phyloP scores from a whole-genome alignment of 768 basidiomycete genomes.

The Hericium alpestre region DNA sequence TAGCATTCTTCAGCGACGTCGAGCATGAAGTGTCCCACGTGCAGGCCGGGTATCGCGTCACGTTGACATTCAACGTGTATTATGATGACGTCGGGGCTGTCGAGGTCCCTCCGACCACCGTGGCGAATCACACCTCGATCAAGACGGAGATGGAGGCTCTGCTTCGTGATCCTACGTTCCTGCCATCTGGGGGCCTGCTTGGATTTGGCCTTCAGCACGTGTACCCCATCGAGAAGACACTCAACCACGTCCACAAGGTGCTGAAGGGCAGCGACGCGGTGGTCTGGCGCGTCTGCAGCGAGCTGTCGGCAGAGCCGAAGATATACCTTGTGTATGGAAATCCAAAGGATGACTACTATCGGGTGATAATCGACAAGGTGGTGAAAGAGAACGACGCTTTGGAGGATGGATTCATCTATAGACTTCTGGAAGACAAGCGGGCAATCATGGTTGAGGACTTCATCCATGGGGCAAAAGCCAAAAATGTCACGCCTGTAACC shows the following conservation, averaged over 20 bases:
- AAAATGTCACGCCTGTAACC: background rate
- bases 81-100: background rate
- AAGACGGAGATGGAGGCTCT: background rate
- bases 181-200: background rate
- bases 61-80: conserved; percentile 33
- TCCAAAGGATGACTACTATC: background rate
- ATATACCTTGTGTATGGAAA: background rate
- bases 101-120: background rate
- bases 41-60: conserved; percentile 30
- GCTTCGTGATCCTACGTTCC: conserved; percentile 1
- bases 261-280: conserved; percentile 2
- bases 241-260: background rate
- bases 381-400: background rate
- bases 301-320: background rate
- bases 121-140: background rate
- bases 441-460: background rate
- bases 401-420: background rate
- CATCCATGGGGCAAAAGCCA: background rate
- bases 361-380: background rate
- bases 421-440: background rate
- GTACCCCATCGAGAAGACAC: background rate
- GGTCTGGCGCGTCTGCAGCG: background rate
- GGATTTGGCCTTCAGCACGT: conserved; percentile 3
- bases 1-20: conserved; percentile 34
- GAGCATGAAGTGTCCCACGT: conserved; percentile 35